A percentile compares a stretch with the other conserved stretches of the same genome.
These are phyloP conservation scores for Phytophthora ohioensis DNA, from an alignment of 352 stramenopile genomes.

Conservation along the genomic window DNA sequence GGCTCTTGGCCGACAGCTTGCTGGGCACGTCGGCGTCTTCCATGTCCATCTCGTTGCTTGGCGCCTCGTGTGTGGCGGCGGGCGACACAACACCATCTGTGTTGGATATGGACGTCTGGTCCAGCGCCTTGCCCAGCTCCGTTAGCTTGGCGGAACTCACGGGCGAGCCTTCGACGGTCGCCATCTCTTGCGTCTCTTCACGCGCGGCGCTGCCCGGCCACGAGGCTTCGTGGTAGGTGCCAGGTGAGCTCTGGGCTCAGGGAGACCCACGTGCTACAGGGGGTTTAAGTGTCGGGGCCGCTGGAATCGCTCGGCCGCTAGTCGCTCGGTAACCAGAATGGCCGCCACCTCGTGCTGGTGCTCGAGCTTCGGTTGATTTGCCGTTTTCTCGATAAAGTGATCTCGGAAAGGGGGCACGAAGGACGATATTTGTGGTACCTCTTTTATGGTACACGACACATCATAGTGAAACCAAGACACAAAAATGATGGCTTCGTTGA, in stretches of 20 bases:
- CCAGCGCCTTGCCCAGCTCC: conserved; percentile 77
- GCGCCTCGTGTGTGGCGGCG: conserved; percentile 17
- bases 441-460: conserved; percentile 4
- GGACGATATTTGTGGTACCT: conserved; percentile 12
- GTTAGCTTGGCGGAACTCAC: conserved; percentile 71
- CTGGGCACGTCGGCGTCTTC: conserved; percentile 9
- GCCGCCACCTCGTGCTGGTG: conserved; percentile 13
- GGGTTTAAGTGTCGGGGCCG: neutral
- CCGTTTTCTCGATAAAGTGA: conserved; percentile 28
- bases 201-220: neutral
- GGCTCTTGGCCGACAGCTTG: conserved; percentile 62
- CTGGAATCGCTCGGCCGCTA: neutral
- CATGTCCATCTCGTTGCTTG: conserved; percentile 17
- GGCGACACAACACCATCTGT: conserved; percentile 22
- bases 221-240: conserved; percentile 7
- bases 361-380: conserved; percentile 20
- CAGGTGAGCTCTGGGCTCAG: neutral
- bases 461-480: neutral
- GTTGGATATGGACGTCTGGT: conserved; percentile 78
- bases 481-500: neutral
- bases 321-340: neutral
- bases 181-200: conserved; percentile 41
- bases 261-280: neutral
- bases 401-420: conserved; percentile 34
- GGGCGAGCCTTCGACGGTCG: conserved; percentile 44